A percentile compares a stretch with the other conserved stretches of the same genome.
Conservation (phyloP, 257 asterid genomes). For the Ballota nigra region DNA sequence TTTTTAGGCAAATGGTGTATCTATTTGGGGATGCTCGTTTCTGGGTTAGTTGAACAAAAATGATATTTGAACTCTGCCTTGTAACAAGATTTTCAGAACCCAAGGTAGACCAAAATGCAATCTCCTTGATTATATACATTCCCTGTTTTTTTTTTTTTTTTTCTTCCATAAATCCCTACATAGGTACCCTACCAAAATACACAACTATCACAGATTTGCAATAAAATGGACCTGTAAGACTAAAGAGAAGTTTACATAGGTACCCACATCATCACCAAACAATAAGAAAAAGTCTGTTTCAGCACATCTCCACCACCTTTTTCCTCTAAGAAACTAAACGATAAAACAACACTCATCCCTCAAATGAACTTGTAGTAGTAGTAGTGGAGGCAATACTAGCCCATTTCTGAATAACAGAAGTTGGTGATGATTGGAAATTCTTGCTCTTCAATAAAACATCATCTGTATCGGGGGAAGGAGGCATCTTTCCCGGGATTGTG, state of each 20-base stretch:
- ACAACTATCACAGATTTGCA: background rate
- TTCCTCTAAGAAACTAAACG: no score
- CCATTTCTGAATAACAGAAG: constrained; percentile 38
- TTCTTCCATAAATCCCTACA: background rate
- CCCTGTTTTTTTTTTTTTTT: background rate
- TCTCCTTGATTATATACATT: background rate
- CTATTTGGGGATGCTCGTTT: no score
- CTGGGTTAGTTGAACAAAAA: background rate
- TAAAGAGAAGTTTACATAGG: background rate
- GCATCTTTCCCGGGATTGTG: background rate
- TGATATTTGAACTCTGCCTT: background rate
- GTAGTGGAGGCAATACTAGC: constrained; percentile 31
- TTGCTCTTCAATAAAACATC: constrained; percentile 35
- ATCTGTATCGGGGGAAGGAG: constrained; percentile 32
- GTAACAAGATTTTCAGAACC: background rate
- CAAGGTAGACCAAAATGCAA: background rate
- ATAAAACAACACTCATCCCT: constrained; percentile 15
- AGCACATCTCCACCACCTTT: constrained; percentile 9
- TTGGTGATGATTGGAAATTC: constrained; percentile 31
- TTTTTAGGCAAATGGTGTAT: no score
- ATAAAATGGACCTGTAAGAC: constrained; percentile 1
- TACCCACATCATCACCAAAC: background rate
- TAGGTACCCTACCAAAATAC: no score
- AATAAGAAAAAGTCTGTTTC: background rate
- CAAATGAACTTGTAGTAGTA: constrained; percentile 29